Evolutionary conservation across 106 monocot genomes (phyloP).

Genomic region (Alisma plantagoaquatica): DNA sequence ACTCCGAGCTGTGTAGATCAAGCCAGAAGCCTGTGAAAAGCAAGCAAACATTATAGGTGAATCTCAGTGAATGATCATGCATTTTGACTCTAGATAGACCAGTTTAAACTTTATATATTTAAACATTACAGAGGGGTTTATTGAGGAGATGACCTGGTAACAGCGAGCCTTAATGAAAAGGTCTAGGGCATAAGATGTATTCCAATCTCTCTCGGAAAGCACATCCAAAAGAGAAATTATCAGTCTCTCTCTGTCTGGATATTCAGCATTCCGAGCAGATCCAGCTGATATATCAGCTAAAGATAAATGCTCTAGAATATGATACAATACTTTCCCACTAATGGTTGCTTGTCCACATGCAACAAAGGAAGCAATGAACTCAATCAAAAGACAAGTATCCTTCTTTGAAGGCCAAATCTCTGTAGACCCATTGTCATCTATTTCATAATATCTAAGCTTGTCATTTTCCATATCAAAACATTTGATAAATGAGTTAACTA

Average conservation of each 20-base stretch:
- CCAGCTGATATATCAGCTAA: constrained; percentile 10
- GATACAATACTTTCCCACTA: constrained; percentile 54
- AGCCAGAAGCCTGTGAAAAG: constrained; percentile 71
- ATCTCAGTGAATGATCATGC: no score
- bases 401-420: constrained; percentile 72
- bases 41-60: not conserved
- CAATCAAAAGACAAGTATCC: constrained; percentile 45
- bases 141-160: constrained; percentile 51
- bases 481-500: constrained; percentile 30
- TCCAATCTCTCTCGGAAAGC: constrained; percentile 46
- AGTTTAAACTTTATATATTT: no score
- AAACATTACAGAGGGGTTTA: no score
- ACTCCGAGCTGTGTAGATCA: constrained; percentile 47
- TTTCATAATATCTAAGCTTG: constrained; percentile 25
- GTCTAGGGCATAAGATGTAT: constrained; percentile 44
- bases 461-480: constrained; percentile 70
- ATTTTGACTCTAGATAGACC: no score
- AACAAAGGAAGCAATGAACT: constrained; percentile 72
- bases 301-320: constrained; percentile 64
- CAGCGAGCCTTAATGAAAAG: constrained; percentile 62
- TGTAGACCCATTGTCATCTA: constrained; percentile 20
- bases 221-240: constrained; percentile 54
- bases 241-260: constrained; percentile 46
- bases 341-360: constrained; percentile 38
- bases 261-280: constrained; percentile 15